A percentile compares a stretch with the other conserved stretches of the same genome.
Evolutionary conservation across 1,284 basidiomycete species (phyloP).

Genomic region (Boletus putidus): DNA sequence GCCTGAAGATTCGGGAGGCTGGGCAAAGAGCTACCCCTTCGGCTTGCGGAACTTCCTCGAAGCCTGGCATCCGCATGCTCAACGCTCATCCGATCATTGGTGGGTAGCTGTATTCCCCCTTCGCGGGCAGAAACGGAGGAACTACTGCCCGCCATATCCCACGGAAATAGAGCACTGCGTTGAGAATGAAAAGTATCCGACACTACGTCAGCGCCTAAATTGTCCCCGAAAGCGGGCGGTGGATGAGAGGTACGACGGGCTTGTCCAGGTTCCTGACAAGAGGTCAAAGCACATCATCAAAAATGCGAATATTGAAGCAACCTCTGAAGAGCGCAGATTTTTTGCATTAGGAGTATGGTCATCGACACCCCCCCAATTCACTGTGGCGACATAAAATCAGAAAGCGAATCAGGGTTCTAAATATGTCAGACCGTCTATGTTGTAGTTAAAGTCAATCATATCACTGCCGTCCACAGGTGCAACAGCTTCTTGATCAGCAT

Average conservation of each 20-base stretch:
- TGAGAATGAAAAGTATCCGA: constrained; percentile 54
- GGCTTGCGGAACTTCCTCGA: constrained; percentile 54
- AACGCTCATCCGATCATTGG: constrained; percentile 49
- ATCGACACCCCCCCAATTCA: constrained; percentile 23
- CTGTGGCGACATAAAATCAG: constrained; percentile 18
- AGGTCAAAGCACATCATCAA: constrained; percentile 9
- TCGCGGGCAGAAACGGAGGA: constrained; percentile 50
- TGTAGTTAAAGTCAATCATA: constrained; percentile 30
- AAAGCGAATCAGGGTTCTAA: neutral
- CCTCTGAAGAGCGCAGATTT: constrained; percentile 66
- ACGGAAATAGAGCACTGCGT: constrained; percentile 71
- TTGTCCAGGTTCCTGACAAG: constrained; percentile 71
- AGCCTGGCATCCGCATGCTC: constrained; percentile 54
- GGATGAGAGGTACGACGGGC: constrained; percentile 60
- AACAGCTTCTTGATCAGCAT: neutral
- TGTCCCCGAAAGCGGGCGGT: constrained; percentile 48
- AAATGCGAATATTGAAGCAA: constrained; percentile 28
- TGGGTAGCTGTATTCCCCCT: constrained; percentile 41
- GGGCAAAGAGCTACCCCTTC: constrained; percentile 52
- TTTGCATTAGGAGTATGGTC: constrained; percentile 20
- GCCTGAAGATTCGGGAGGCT: constrained; percentile 46
- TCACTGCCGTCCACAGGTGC: constrained; percentile 16
- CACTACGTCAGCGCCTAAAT: constrained; percentile 47
- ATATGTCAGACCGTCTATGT: constrained; percentile 29
- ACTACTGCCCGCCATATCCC: constrained; percentile 73